Base-by-base conservation (phyloP, 169 alveolate genomes). In the Plasmodium malariae region DNA sequence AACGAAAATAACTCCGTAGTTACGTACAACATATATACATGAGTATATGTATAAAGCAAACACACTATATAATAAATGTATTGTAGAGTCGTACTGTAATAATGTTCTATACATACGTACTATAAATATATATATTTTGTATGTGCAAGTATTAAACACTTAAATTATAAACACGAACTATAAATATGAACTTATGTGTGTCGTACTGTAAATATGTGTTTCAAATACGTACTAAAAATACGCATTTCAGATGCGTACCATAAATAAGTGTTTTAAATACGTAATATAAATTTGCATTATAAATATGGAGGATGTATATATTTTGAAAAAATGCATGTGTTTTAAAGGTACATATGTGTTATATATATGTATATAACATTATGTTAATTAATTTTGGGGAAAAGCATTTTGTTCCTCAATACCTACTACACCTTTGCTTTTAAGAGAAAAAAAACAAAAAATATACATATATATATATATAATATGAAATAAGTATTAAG, bases 341-440 rank as follows among this genome's bases (percentile, higher is more conserved):
- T n/a, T n/a, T 19, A 37, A 12, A 19, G 43, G 7, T 14, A 6
- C 28, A 40, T 30, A 63, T 63, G 73, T 67, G 74, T 55, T 67
- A 67, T 12, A 36, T 67, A 49, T 24, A 67, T 67, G 74, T 36
- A 67, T 67, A 48, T 32, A 12, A 9, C n/a, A 26, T 67, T n/a
- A 36, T 40, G 51, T 30, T 67, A 26, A 67, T 36, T 49, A 32
- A 67, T 48, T 67, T 36, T 67, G 34, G 34, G 37, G 19, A 49
- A 67, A 70, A 55, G 67, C 6, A n/a, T 21, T 43, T 70, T 55
- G 14, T 70, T 70, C 68, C 48, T 57, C 17, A 3, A 11, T 21
- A 26, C 12, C 65, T 65, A 40, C 30, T 45, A 26, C 30, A 70
- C 28, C 74, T 67, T 67, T 67, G 74, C 74, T 11, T 67, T 67